Conservation (phyloP, 768 basidiomycete species). For the Cystobasidium onofrii region DNA sequence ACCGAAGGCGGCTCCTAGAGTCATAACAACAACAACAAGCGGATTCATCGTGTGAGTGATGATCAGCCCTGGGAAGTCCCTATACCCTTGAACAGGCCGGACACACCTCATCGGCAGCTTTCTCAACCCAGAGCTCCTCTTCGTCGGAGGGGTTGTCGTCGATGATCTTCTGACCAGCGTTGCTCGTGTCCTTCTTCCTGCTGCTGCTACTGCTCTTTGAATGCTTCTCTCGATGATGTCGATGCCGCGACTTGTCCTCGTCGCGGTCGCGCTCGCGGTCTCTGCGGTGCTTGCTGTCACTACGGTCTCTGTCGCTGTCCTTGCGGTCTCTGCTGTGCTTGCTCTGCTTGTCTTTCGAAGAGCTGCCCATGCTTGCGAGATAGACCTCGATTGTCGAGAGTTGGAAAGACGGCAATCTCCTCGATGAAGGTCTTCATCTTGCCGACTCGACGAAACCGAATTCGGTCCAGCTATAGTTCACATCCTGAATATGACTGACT, state of each 20-base stretch:
- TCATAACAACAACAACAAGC: neutral
- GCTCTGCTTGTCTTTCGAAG: neutral
- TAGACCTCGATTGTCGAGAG: neutral
- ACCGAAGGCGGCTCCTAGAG: slow-evolving; percentile 25
- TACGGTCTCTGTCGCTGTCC: slow-evolving; percentile 40
- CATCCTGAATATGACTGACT: neutral
- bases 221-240: slow-evolving; percentile 23
- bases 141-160: slow-evolving; percentile 62
- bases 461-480: no score
- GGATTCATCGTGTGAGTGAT: neutral
- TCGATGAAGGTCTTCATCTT: neutral
- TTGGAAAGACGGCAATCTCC: neutral
- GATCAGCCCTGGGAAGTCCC: slow-evolving; percentile 42
- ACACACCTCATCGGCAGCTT: slow-evolving; percentile 62
- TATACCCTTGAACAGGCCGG: slow-evolving; percentile 59
- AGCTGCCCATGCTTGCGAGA: neutral
- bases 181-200: slow-evolving; percentile 42
- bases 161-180: slow-evolving; percentile 50
- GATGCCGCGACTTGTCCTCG: neutral
- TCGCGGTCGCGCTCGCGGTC: slow-evolving; percentile 42
- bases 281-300: slow-evolving; percentile 45
- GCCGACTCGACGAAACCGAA: neutral
- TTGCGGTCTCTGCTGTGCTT: slow-evolving; percentile 19
- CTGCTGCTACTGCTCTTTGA: slow-evolving; percentile 30
- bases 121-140: slow-evolving; percentile 72